Conservation (phyloP, 2,329 filamentous ascomycete species). For the Ophiognomonia clavigignenti-juglandacearum region DNA sequence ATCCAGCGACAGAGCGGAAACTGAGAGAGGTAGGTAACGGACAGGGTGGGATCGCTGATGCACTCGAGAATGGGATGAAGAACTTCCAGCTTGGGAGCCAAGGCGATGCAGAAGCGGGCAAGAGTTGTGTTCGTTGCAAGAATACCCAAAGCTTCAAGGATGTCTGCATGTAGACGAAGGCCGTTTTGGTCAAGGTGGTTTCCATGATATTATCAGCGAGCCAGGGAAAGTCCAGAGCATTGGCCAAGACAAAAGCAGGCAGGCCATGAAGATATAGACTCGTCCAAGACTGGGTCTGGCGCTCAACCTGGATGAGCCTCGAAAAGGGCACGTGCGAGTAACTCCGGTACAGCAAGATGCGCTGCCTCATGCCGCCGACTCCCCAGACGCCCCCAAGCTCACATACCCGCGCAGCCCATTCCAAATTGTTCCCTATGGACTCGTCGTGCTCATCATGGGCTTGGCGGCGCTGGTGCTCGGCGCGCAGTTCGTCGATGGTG, state of each 20-base stretch:
- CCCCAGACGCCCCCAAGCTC: conserved; percentile 46
- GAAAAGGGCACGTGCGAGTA: conserved; percentile 46
- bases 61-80: conserved; percentile 49
- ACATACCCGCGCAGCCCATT: conserved; percentile 29
- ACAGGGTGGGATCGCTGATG: conserved; percentile 46
- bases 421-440: conserved; percentile 35
- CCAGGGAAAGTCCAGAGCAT: conserved; percentile 16
- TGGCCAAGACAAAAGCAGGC: conserved; percentile 32
- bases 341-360: conserved; percentile 49
- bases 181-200: conserved; percentile 6
- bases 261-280: conserved; percentile 33
- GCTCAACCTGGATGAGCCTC: conserved; percentile 33
- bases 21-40: conserved; percentile 35
- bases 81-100: conserved; percentile 42
- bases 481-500: conserved; percentile 31
- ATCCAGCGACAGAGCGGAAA: conserved; percentile 33
- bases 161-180: conserved; percentile 33
- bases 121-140: conserved; percentile 46
- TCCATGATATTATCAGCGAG: conserved; percentile 2
- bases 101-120: conserved; percentile 31
- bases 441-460: conserved; percentile 45
- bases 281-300: conserved; percentile 26
- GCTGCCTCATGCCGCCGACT: conserved; percentile 46
- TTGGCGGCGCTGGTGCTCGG: conserved; percentile 30
- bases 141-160: conserved; percentile 50